Evolutionary conservation across 352 stramenopile genomes (phyloP), one percentile per base, ranked within the genome.

Genomic region (Globisporangium orthogonon): DNA sequence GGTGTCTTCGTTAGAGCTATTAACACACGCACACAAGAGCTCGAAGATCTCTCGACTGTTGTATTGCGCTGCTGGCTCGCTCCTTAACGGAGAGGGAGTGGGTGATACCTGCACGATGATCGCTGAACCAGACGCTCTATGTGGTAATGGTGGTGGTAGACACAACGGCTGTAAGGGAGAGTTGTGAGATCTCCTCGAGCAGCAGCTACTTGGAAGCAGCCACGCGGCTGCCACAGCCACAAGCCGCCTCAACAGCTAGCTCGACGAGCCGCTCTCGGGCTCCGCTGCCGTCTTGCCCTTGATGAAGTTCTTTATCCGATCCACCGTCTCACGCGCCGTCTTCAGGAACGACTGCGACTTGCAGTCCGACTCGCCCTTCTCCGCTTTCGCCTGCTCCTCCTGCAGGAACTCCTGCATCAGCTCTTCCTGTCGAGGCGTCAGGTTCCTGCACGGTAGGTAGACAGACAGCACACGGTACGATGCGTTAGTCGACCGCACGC

Each of bases 351-450:
- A 83, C 60, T 92, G 78, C 54, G 79, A 83, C 72, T 94, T 93
- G 79, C 77, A 86, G 53, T 81, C 70, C 35, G 76, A 85, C 50
- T 90, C 78, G 54, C 84, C 83, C 61, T 78, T 85, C 51, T 80
- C 74, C 15, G 62, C 73, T 15, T 83, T 76, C 48, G 82, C 69
- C 48, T 89, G 58, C 65, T 96, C 87, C 65, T 95, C 86, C 58
- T 97, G 87, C 51, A 97, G 70, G 56, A 99, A 98, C 61, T 98
- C 91, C 63, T 97, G 54, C 73, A 99, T 90, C 17, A 99, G 73
- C 60, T 99, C 90, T 67, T 97, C 80, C 78, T 99, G 97, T 54
- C 89, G 77, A n/a, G 70, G 60, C 11, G 89, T 98, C 51, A 99
- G 80, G 54, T 88, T 91, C 52, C 80, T 93, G 48, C 11, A 17